phyloP scores from a whole-genome alignment of 1,284 basidiomycete species.

The Leccinum colubrinum region DNA sequence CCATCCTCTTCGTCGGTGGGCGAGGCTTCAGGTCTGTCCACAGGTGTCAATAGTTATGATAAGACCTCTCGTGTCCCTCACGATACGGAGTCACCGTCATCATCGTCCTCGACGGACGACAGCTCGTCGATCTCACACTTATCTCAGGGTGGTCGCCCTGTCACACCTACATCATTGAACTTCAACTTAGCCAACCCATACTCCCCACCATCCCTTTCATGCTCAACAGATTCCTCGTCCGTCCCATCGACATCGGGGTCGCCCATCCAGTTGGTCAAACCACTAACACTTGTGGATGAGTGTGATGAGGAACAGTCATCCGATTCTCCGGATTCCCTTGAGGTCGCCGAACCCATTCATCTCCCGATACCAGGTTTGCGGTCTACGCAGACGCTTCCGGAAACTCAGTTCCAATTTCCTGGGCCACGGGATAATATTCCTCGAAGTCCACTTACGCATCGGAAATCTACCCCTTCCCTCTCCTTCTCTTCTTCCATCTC shows the following conservation, averaged over 20 bases:
- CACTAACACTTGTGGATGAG: conserved; percentile 25
- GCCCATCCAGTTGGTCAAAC: conserved; percentile 31
- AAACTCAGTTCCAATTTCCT: conserved; percentile 41
- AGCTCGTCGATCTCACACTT: conserved; percentile 30
- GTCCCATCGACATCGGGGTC: conserved; percentile 39
- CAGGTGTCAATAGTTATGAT: conserved; percentile 1
- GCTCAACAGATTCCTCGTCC: conserved; percentile 45
- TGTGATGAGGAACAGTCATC: conserved; percentile 19
- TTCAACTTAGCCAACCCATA: conserved; percentile 34
- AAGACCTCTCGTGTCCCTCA: neutral
- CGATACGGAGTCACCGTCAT: conserved; percentile 27
- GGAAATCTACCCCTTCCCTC: conserved; percentile 40
- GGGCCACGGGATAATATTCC: conserved; percentile 32
- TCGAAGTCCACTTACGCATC: conserved; percentile 33
- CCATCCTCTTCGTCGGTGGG: conserved; percentile 5
- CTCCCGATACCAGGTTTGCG: conserved; percentile 28
- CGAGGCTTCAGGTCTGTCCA: conserved; percentile 8
- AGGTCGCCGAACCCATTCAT: conserved; percentile 28
- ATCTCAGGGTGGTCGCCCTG: conserved; percentile 30
- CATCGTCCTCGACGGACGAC: conserved; percentile 29
- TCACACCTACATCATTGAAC: conserved; percentile 39
- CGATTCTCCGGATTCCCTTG: conserved; percentile 21
- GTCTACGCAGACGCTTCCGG: conserved; percentile 11
- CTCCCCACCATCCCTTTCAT: conserved; percentile 41
- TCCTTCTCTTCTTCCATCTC: conserved; percentile 34